phyloP scores from a whole-genome alignment of 1,139 yeast species.

The Petasospora fabianii region DNA sequence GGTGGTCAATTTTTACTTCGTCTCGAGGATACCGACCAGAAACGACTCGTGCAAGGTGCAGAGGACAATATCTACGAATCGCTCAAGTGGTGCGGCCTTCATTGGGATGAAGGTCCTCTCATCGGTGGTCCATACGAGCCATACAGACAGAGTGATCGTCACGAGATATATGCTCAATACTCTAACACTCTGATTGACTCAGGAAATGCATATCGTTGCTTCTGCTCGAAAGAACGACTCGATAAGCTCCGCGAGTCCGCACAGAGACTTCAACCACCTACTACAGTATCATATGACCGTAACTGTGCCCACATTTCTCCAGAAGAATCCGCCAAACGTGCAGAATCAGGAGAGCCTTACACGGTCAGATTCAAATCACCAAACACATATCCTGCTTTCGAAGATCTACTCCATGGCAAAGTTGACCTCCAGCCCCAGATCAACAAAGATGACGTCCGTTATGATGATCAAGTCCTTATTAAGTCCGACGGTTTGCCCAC shows the following conservation, averaged over 20 bases:
- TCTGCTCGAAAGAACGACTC: conserved; percentile 79
- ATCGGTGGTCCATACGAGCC: conserved; percentile 61
- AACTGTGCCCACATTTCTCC: conserved; percentile 51
- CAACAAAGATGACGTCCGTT: conserved; percentile 65
- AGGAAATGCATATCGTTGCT: conserved; percentile 83
- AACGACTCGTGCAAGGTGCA: conserved; percentile 74
- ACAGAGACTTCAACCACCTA: conserved; percentile 72
- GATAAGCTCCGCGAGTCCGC: conserved; percentile 69
- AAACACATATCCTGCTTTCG: conserved; percentile 56
- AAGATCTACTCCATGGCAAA: conserved; percentile 73
- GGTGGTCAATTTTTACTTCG: conserved; percentile 79
- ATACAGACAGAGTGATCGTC: conserved; percentile 79
- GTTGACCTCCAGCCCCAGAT: conserved; percentile 77
- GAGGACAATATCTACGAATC: conserved; percentile 76
- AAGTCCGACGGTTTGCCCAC: conserved; percentile 95
- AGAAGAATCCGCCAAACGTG: conserved; percentile 38
- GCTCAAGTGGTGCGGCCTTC: conserved; percentile 71
- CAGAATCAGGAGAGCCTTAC: conserved; percentile 35
- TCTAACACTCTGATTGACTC: conserved; percentile 51
- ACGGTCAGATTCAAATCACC: conserved; percentile 70
- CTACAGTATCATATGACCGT: conserved; percentile 89
- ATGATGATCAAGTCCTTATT: conserved; percentile 83
- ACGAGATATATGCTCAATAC: conserved; percentile 57
- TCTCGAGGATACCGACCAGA: conserved; percentile 89
- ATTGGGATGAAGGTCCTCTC: conserved; percentile 78